Evolutionary conservation across 2,329 filamentous ascomycete genomes (phyloP).

Genomic region (Dendrostoma leiphaemia): DNA sequence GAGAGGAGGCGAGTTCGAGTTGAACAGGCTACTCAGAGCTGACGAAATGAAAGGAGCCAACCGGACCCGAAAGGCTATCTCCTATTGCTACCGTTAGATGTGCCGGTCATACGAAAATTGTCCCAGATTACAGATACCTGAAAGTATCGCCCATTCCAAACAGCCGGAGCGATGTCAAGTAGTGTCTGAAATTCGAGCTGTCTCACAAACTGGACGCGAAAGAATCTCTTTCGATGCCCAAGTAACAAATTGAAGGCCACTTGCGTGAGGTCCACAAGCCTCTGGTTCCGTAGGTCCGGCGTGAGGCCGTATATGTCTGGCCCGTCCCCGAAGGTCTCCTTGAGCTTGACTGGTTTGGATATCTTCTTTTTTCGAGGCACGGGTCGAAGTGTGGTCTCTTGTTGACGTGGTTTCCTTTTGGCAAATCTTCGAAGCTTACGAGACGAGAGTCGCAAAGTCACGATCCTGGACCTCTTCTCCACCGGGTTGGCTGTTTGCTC

Average conservation of each 20-base stretch:
- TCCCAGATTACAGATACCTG: conserved; percentile 5
- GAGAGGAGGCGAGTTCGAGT: conserved; percentile 1
- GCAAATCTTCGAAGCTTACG: background rate
- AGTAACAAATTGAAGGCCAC: conserved; percentile 4
- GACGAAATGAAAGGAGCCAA: conserved; percentile 9
- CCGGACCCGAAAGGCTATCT: background rate
- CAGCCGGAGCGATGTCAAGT: conserved; percentile 15
- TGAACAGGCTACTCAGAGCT: conserved; percentile 4
- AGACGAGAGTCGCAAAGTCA: background rate
- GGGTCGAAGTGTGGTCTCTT: background rate
- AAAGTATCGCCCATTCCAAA: conserved; percentile 15
- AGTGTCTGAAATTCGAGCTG: background rate
- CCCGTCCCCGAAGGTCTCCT: background rate
- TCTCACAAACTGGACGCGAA: background rate
- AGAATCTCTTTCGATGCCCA: background rate
- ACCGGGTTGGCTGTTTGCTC: background rate
- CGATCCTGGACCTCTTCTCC: background rate
- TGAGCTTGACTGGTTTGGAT: too few relatives aligned
- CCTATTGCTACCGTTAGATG: conserved; percentile 2
- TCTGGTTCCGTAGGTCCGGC: background rate
- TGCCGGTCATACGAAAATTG: too few relatives aligned
- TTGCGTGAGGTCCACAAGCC: conserved; percentile 4
- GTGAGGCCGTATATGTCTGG: background rate
- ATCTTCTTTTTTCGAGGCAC: background rate
- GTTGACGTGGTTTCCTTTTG: background rate